Evolutionary conservation across 192 early-diverging fungal genomes (phyloP), one percentile per base, ranked within the genome.

Genomic region (Podila clonocystis): DNA sequence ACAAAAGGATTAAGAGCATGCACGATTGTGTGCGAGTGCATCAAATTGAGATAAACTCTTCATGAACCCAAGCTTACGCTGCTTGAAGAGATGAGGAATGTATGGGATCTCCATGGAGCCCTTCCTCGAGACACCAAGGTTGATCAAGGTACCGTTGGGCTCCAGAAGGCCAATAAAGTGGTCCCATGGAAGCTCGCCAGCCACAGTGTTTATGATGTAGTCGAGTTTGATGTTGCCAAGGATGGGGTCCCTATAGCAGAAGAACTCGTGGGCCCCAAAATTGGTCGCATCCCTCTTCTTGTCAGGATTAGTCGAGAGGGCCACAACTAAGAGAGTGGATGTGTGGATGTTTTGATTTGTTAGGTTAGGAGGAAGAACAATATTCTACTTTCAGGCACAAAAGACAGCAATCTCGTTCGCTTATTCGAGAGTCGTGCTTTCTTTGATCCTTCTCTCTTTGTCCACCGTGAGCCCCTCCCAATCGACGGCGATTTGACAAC

Each of bases 261-360:
- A 62, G 45, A 90, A 91, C 19, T 86, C 77, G 15, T 87, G 78
- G 4, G 91, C 92, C 7, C 90, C 92, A 33, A 91, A 90, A 24
- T 82, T 31, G 0, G 77, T 17, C 0, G 86, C 83, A 70, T 91
- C 83, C 29, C 88, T 77, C 59, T 83, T 82, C 82, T 93, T 91
- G 74, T 75, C 83, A 20, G 60, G 63, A 17, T 48, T 78, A 0
- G 68, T 29, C 19, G 75, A 78, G n/a, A 78, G 70, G 7, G 75
- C 75, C 15, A 78, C 75, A 11, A 78, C 75, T 78, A 62, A 29
- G 33, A 33, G 22, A 55, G 13, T n/a, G 52, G 9, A 36, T 36
- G 34, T 9, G 34, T 45, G 41, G 41, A 45, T 45, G 11, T 45
- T 45, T 36, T 1, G 15, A 9, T 45, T 12, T 12, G 41, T 45